Evolutionary conservation across 225 moss, liverwort and hornwort genomes (phyloP), one percentile per base, ranked within the genome.

Genomic region (Physcomitrium patens): DNA sequence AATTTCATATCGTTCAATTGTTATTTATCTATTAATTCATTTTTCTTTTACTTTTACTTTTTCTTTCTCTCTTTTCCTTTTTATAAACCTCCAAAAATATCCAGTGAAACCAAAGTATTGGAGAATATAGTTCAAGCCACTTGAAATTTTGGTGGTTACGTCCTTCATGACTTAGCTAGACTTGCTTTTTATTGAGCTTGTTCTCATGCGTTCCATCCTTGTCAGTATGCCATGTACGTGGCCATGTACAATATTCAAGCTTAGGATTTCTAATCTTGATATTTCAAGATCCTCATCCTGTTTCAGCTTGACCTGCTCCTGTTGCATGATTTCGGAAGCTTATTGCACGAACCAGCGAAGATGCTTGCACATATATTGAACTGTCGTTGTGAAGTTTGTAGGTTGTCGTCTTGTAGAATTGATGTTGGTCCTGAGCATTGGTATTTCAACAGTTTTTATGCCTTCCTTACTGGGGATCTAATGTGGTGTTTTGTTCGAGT

Each of bases 211-310:
- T 2, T 76, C 87, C 10, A 90, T 90, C 47, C 45, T 83, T 7
- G 59, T 90, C 12, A 90, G 85, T 50, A 63, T 74, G 73, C 62
- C 3, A 82, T 86, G 90, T 87, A 87, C 53, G 80, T 76, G 1
- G 82, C 47, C 10, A 67, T 57, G 43, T 80, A 70, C 54, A 68
- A 68, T 31, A 72, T 23, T 28, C 31, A 52, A 69, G 45, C 73
- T 65, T 53, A 18, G 46, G 46, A 59, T 74, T 41, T 44, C 71
- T 60, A 67, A 71, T 67, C 57, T 69, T 66, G 45, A 75, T 46
- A 47, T 67, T 54, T 71, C 17, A 60, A 65, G 70, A 17, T 10
- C 61, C 71, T 2, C 16, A 50, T 75, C 67, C 59, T 44, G 70
- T 50, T 67, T 71, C 50, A 44, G 71, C 56, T 83, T 57, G 62